Conservation (phyloP, 768 basidiomycete genomes). For the Phanerodontia chrysosporium region DNA sequence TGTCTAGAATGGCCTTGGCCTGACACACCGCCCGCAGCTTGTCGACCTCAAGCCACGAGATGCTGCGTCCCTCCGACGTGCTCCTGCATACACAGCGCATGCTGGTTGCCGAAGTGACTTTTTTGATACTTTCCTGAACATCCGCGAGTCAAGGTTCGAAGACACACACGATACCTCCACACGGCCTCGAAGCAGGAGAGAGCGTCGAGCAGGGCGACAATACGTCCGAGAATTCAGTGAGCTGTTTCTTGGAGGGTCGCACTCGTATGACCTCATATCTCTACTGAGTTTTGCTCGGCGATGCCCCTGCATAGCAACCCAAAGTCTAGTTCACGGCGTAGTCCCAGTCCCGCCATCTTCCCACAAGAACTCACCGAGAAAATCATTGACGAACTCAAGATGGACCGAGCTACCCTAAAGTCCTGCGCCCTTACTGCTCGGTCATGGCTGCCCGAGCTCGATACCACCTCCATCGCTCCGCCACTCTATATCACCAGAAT, state of each 20-base stretch:
- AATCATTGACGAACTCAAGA: conserved; percentile 14
- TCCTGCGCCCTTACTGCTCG: conserved; percentile 12
- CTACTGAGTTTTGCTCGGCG: neutral
- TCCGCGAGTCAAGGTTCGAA: too few relatives aligned
- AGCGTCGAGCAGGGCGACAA: too few relatives aligned
- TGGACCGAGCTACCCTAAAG: conserved; percentile 11
- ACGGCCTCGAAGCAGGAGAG: too few relatives aligned
- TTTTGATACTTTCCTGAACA: neutral
- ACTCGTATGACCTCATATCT: too few relatives aligned
- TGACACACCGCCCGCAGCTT: neutral
- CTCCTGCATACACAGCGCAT: neutral
- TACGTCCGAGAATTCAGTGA: too few relatives aligned
- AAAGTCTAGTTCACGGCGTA: neutral
- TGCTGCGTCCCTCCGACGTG: neutral
- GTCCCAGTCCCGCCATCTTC: neutral
- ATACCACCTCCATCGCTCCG: conserved; percentile 11
- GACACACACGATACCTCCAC: too few relatives aligned
- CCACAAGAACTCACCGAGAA: conserved; percentile 19
- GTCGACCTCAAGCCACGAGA: neutral
- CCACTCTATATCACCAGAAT: conserved; percentile 12
- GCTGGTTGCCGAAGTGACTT: neutral
- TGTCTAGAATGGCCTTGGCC: neutral
- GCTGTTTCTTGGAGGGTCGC: too few relatives aligned
- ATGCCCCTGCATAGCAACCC: neutral
- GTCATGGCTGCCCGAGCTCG: conserved; percentile 10